A percentile compares a stretch with the other conserved stretches of the same genome.
phyloP scores from a whole-genome alignment of 2,329 filamentous ascomycete species.

The Beauveria sp. region DNA sequence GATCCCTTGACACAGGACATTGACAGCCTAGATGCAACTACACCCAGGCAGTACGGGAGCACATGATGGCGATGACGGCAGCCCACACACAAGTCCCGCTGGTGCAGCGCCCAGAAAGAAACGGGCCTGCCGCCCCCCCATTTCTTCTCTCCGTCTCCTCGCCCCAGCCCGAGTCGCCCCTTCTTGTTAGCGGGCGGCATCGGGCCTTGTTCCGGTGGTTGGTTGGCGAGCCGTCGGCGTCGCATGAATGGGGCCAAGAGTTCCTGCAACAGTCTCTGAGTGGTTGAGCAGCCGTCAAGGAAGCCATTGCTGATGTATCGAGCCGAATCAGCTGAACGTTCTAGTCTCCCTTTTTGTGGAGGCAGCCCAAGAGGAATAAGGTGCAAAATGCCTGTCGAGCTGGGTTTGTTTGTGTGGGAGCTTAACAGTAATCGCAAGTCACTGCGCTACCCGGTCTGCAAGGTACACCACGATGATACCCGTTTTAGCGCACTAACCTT shows the following conservation, averaged over 20 bases:
- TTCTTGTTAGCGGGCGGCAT: conserved; percentile 3
- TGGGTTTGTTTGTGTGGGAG: neutral
- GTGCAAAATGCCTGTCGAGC: neutral
- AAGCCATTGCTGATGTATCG: conserved; percentile 2
- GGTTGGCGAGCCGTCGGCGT: conserved; percentile 11
- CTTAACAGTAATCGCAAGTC: neutral
- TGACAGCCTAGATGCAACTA: neutral
- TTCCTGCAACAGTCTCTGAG: neutral
- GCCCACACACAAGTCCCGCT: neutral
- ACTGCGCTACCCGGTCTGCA: conserved; percentile 8
- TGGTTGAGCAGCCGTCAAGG: neutral
- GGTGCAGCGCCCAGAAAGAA: neutral
- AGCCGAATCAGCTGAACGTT: conserved; percentile 10
- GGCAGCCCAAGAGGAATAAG: neutral
- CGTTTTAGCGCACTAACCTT: neutral
- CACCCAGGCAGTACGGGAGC: neutral
- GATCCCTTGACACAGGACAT: conserved; percentile 1
- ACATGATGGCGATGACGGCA: conserved; percentile 12
- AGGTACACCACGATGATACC: conserved; percentile 5
- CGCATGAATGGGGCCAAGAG: neutral
- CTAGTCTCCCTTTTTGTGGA: conserved; percentile 9
- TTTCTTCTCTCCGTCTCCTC: neutral
- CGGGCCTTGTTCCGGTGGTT: conserved; percentile 12
- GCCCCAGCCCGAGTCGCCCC: neutral
- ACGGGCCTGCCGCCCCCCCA: neutral